These are phyloP conservation scores for Oryza meyeriana DNA, from an alignment of 176 grass and related monocot species.

Conservation along the genomic window DNA sequence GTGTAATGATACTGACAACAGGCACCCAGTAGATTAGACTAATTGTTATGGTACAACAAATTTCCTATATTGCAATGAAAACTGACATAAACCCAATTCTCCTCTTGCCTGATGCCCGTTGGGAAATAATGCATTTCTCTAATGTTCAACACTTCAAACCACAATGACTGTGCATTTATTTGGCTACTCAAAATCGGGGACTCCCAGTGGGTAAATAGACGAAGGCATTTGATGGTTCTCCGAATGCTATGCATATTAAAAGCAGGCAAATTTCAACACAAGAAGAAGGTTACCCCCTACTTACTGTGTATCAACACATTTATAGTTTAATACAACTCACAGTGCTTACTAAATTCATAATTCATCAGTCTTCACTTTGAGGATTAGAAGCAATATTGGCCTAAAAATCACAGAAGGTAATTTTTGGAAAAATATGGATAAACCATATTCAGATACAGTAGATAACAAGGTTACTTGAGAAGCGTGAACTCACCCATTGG, in stretches of 20 bases:
- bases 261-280: background rate
- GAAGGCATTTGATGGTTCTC: background rate
- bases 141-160: background rate
- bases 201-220: background rate
- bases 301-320: background rate
- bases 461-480: background rate
- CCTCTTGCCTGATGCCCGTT: background rate
- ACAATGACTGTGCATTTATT: background rate
- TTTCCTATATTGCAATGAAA: background rate
- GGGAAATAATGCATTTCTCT: background rate
- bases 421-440: background rate
- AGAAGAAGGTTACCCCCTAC: background rate
- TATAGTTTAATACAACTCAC: background rate
- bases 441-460: background rate
- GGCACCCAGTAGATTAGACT: background rate
- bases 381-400: background rate
- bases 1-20: background rate
- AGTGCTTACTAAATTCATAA: background rate
- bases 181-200: background rate
- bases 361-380: slow-evolving; percentile 3
- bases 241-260: background rate
- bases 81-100: background rate
- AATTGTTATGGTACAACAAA: background rate
- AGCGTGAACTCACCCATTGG: background rate
- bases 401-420: background rate